phyloP scores from a whole-genome alignment of 2,329 filamentous ascomycete genomes.

The Dichotomopilus funicola region DNA sequence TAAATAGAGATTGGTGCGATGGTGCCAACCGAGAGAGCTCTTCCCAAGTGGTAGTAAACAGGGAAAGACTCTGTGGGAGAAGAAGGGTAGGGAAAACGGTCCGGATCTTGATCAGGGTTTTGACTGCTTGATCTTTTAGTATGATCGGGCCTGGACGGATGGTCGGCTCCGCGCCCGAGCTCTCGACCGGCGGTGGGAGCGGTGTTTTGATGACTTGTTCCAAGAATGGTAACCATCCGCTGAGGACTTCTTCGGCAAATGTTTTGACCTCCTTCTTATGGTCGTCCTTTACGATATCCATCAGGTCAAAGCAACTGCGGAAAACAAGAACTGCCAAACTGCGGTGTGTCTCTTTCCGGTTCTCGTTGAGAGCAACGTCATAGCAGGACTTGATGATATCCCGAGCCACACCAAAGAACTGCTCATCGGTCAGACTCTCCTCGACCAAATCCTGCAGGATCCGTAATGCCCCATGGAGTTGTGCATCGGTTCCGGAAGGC shows the following conservation, averaged over 20 bases:
- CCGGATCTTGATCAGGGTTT: constrained; percentile 85
- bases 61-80: constrained; percentile 69
- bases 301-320: constrained; percentile 82
- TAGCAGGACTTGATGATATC: constrained; percentile 81
- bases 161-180: constrained; percentile 49
- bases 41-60: constrained; percentile 86
- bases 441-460: constrained; percentile 88
- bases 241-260: constrained; percentile 82
- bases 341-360: constrained; percentile 67
- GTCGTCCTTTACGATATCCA: constrained; percentile 95
- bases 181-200: constrained; percentile 60
- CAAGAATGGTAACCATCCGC: constrained; percentile 86
- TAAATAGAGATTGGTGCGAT: constrained; percentile 76
- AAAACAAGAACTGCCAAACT: constrained; percentile 87
- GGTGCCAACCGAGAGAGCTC: constrained; percentile 70
- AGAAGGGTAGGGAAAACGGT: constrained; percentile 75
- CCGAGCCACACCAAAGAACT: constrained; percentile 85
- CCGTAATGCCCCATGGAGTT: constrained; percentile 82
- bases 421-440: constrained; percentile 85
- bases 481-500: constrained; percentile 65
- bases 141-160: constrained; percentile 76
- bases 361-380: constrained; percentile 70
- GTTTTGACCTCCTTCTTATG: constrained; percentile 78
- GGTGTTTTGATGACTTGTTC: constrained; percentile 67
- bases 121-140: constrained; percentile 89